Base-by-base conservation (phyloP, 1,139 yeast species). In the Hyphopichia fennica region DNA sequence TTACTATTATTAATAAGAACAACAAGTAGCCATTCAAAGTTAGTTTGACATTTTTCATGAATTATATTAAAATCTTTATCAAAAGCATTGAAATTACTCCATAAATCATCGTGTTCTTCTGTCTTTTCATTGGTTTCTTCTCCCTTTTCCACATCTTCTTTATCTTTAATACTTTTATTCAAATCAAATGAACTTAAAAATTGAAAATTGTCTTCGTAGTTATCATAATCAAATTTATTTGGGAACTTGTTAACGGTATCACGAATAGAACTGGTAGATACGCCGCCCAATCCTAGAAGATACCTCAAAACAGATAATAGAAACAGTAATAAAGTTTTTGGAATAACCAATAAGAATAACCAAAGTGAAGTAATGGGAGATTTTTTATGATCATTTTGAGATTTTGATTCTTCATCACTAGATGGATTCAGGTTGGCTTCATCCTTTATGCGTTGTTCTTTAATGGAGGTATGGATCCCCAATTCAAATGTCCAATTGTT, bases 321-420 rank as follows among this genome's bases (percentile, higher is more conserved):
- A 14, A 72, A 46, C 35, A 68, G 60, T 29, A 72, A 52, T 1
- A 79, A 41, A 2, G 75, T 54, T 48, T 62, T 69, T 2, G 84
- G 84, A 20, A 79, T 59, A 19, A 78, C 49, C 50, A 78, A 58
- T 10, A 79, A 49, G 8, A 79, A 56, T 41, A 77, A 62, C 65
- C 81, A 65, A 23, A 77, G 51, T 2, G 75, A 63, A 19, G 52
- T 48, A 18, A 44, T 52, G 8, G 43, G 60, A 20, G 41, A 45
- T 13, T 34, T 40, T 33, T n/a, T n/a, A n/a, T n/a, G n/a, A n/a
- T n/a, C n/a, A 8, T 18, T 18, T 33, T 14, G 5, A 17, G 16
- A 43, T 10, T 22, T 41, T 41, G 41, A 17, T 13, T 28, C 10
- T 11, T 35, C 39, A 27, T 18, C 34, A 13, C 13, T 14, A 28